Percentiles rank a stretch among this genome's conserved stretches.
phyloP scores from a whole-genome alignment of 2,329 filamentous ascomycete genomes.

The Purpureocillium lavendulum region DNA sequence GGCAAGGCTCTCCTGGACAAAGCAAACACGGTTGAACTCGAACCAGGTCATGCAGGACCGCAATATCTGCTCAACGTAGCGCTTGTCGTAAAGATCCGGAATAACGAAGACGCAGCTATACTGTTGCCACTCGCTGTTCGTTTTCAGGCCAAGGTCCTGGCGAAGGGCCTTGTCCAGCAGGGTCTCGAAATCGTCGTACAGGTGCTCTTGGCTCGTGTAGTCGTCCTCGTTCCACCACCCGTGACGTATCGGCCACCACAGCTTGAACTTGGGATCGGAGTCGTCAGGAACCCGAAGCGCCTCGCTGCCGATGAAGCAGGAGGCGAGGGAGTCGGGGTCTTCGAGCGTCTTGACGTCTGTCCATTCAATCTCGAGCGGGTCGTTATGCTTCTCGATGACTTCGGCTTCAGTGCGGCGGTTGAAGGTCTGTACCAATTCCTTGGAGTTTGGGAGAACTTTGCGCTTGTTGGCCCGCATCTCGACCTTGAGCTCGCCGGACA shows the following conservation, averaged over 20 bases:
- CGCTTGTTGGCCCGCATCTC: constrained; percentile 92
- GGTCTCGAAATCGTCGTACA: constrained; percentile 80
- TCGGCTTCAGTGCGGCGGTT: constrained; percentile 80
- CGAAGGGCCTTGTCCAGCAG: constrained; percentile 82
- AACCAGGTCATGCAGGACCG: constrained; percentile 84
- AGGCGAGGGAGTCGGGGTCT: constrained; percentile 51
- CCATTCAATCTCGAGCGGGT: constrained; percentile 90
- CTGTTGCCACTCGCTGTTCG: constrained; percentile 74
- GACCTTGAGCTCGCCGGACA: constrained; percentile 79
- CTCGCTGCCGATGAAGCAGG: constrained; percentile 71
- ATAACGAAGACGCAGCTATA: constrained; percentile 98
- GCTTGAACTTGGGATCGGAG: constrained; percentile 80
- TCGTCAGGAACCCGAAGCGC: constrained; percentile 83
- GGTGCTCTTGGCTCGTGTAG: constrained; percentile 68
- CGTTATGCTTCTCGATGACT: constrained; percentile 87
- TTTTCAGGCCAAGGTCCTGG: constrained; percentile 70
- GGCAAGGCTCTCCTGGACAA: constrained; percentile 93
- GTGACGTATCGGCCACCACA: constrained; percentile 84
- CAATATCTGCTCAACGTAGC: constrained; percentile 77
- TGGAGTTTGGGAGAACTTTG: constrained; percentile 92
- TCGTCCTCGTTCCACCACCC: constrained; percentile 89
- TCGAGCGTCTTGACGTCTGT: constrained; percentile 66
- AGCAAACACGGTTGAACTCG: constrained; percentile 80
- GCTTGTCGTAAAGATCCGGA: constrained; percentile 92
- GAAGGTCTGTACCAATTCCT: constrained; percentile 90